Conservation (phyloP, 345 rosid species). For the Theobroma cacao region DNA sequence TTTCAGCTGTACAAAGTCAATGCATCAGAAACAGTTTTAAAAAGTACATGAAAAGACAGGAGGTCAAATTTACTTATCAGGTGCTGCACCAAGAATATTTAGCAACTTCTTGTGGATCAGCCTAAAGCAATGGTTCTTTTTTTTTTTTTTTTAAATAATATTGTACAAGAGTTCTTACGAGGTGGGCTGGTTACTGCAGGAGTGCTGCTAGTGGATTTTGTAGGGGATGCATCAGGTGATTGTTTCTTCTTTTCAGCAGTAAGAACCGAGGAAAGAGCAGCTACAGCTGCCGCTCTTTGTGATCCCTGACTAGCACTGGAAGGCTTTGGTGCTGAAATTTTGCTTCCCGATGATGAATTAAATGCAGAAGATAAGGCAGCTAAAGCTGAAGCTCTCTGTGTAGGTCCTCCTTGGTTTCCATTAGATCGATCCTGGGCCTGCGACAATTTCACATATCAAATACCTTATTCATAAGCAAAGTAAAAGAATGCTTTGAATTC, state of each 20-base stretch:
- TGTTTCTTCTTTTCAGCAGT: constrained; percentile 70
- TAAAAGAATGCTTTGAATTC: neutral
- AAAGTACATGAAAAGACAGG: neutral
- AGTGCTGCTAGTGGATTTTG: constrained; percentile 40
- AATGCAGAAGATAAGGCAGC: constrained; percentile 93
- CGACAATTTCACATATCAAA: neutral
- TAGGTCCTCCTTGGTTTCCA: constrained; percentile 81
- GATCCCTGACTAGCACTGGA: constrained; percentile 47
- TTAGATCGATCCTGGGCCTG: constrained; percentile 54
- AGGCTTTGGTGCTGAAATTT: constrained; percentile 40
- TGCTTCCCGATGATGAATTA: constrained; percentile 53
- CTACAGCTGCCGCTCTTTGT: constrained; percentile 96
- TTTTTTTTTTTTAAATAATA: neutral
- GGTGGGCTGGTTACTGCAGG: constrained; percentile 39
- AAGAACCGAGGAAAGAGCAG: constrained; percentile 91
- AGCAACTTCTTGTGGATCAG: constrained; percentile 4
- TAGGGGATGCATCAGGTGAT: constrained; percentile 67
- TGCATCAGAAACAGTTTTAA: neutral
- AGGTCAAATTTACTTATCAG: constrained; percentile 4
- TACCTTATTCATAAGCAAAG: neutral
- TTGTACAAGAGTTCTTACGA: constrained; percentile 32
- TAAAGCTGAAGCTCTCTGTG: constrained; percentile 95
- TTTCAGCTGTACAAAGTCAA: constrained; percentile 38
- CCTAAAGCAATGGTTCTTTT: neutral
- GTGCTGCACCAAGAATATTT: neutral